Evolutionary conservation across 805 yeast genomes (phyloP), one percentile per base, ranked within the genome.

Genomic region (Clavispora santaluciae): DNA sequence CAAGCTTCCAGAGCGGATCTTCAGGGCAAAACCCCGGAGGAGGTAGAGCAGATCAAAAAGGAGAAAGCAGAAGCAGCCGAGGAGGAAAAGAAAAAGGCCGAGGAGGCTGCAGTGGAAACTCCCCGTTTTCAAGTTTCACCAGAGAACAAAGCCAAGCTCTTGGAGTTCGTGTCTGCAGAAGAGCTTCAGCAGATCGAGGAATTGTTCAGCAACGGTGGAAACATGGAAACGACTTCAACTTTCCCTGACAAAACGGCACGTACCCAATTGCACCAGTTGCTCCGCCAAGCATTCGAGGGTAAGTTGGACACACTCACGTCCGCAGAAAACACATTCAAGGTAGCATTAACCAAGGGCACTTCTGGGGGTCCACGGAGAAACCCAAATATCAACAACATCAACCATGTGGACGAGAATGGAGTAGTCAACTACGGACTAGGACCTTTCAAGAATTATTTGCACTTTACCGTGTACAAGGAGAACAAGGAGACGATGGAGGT

Each of bases 401-500:
- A 68, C 56, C 64, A 65, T 52, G 64, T 66, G 40, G 72, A 64
- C 49, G 70, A 66, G 42, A 58, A 77, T 44, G 81, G 82, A 20
- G 75, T 76, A 3, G 73, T 81, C 35, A 77, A 79, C 49, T 83
- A 81, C 64, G 86, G 88, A 0, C 70, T 85, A 42, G 97, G 96
- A 2, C 79, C 83, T 22, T 69, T 73, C 42, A 81, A 81, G 50
- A 75, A 77, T 33, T 86, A 66, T 60, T 64, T 90, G 34, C 90
- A 85, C 54, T 83, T 90, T 55, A 79, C 85, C 10, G 67, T 93
- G 21, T 89, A 86, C 68, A 93, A 93, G 60, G 97, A 93, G 58
- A 93, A 93, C 65, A 86, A 90, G 59, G 99, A 93, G 52, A 90
- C 99, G 1, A 87, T 93, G 96, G 97, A 93, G 64, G 93, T 87